A percentile compares a stretch with the other conserved stretches of the same genome.
phyloP scores from a whole-genome alignment of 2,329 filamentous ascomycete species.

The Sclerotiophoma versabilis region DNA sequence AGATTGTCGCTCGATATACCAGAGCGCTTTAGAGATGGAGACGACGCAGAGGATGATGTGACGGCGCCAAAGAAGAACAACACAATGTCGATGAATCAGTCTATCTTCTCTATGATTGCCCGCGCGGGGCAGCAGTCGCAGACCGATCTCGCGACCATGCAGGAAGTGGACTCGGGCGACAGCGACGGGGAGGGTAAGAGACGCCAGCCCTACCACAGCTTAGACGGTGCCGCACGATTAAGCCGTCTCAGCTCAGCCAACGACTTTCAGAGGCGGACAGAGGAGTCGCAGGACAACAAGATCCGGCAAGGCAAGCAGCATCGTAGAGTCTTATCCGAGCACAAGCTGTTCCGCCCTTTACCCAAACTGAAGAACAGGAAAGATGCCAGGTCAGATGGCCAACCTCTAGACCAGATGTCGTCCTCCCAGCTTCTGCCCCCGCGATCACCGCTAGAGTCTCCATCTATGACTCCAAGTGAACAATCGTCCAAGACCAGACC shows the following conservation, averaged over 20 bases:
- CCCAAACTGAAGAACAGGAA: conserved; percentile 59
- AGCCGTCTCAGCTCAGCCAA: conserved; percentile 46
- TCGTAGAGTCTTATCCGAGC: conserved; percentile 68
- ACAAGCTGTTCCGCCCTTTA: conserved; percentile 70
- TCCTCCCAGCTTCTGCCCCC: conserved; percentile 50
- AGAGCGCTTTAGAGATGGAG: conserved; percentile 64
- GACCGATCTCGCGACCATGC: conserved; percentile 83
- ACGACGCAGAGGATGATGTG: conserved; percentile 67
- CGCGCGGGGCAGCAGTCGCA: conserved; percentile 83
- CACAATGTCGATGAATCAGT: conserved; percentile 83
- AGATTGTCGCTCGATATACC: conserved; percentile 60
- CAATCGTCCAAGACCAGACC: conserved; percentile 23
- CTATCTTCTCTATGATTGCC: conserved; percentile 90
- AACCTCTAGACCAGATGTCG: conserved; percentile 59
- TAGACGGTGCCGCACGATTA: conserved; percentile 46
- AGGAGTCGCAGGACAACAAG: conserved; percentile 26
- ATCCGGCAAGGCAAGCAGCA: conserved; percentile 51
- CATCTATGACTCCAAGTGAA: conserved; percentile 17
- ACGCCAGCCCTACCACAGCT: conserved; percentile 32
- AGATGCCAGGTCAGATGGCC: conserved; percentile 34
- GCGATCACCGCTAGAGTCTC: conserved; percentile 27
- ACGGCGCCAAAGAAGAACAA: conserved; percentile 60
- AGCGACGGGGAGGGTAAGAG: conserved; percentile 63
- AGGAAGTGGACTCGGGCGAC: conserved; percentile 75
- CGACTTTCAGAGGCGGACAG: conserved; percentile 32